Evolutionary conservation across 352 stramenopile species (phyloP), one percentile per base, ranked within the genome.

Genomic region (Pythium aristosporum): DNA sequence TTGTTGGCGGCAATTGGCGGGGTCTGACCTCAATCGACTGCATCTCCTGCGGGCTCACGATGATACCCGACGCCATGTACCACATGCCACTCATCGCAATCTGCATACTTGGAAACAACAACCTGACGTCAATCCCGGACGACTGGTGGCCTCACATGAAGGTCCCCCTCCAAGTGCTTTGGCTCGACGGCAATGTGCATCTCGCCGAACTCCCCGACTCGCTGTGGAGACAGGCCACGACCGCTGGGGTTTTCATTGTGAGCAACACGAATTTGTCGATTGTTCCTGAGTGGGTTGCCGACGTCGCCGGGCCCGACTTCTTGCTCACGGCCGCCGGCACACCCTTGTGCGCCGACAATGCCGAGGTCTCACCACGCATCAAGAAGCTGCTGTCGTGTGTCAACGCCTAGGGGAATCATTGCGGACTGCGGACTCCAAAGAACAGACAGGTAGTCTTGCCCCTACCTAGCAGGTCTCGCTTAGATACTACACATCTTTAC

Each of bases 151-250:
- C 10, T 42, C 36, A 13, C 7, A 13, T 18, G 20, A 13, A 20
- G 20, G 13, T 42, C 12, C 28, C 15, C 12, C 0, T 56, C 5
- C 37, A 65, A 32, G 18, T 65, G 11, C 46, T 18, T 28, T 64
- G 57, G 57, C 30, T 60, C 3, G 41, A 66, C 50, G 20, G 20
- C n/a, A 66, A 66, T 34, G 20, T 34, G 4, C 60, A 23, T 12
- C 41, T 61, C 7, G 20, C 30, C 5, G 34, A 25, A 16, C 43
- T 67, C 1, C 60, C 60, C 6, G 41, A 60, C 9, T 47, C 60
- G n/a, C 20, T 61, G 5, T 66, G 60, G 60, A 18, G 21, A 21
- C 51, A 60, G 44, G 28, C 32, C 2, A 32, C 50, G 11, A 60
- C 50, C 16, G 39, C 18, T 21, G 34, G 37, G 4, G 39, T 39